Evolutionary conservation across 2,329 filamentous ascomycete species (phyloP).

Genomic region (Shiraia sp.): DNA sequence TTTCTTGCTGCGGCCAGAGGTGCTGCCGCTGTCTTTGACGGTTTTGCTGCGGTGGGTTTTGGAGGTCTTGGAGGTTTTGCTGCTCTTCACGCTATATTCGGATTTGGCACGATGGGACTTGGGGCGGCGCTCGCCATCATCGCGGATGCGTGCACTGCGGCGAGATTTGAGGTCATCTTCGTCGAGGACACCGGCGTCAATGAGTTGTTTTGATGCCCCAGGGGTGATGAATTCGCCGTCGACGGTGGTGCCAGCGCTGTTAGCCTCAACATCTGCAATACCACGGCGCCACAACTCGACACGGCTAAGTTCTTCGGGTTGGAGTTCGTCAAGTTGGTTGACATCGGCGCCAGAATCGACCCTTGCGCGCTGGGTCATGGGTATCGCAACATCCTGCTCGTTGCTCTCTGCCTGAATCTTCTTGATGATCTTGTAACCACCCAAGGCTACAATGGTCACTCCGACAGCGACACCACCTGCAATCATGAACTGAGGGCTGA

Average conservation of each 20-base stretch:
- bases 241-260: conserved; percentile 62
- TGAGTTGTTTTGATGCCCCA: conserved; percentile 52
- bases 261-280: conserved; percentile 61
- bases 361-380: conserved; percentile 16
- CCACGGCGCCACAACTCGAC: conserved; percentile 68
- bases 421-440: conserved; percentile 97
- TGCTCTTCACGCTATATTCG: conserved; percentile 29
- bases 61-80: conserved; percentile 29
- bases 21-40: conserved; percentile 27
- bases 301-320: conserved; percentile 59
- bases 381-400: conserved; percentile 27
- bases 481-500: conserved; percentile 92
- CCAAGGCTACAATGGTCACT: conserved; percentile 93
- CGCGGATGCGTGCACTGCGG: conserved; percentile 26
- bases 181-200: conserved; percentile 52
- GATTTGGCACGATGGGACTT: conserved; percentile 36
- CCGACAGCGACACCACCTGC: conserved; percentile 86
- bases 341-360: conserved; percentile 25
- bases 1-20: conserved; percentile 33
- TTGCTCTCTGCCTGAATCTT: conserved; percentile 63
- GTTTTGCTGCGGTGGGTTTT: conserved; percentile 27
- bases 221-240: conserved; percentile 70
- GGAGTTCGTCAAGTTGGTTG: conserved; percentile 58
- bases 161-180: conserved; percentile 52
- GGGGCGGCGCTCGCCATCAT: conserved; percentile 26